These are phyloP conservation scores for Melaleuca quinquenervia DNA, from an alignment of 345 rosid genomes.

Conservation along the genomic window DNA sequence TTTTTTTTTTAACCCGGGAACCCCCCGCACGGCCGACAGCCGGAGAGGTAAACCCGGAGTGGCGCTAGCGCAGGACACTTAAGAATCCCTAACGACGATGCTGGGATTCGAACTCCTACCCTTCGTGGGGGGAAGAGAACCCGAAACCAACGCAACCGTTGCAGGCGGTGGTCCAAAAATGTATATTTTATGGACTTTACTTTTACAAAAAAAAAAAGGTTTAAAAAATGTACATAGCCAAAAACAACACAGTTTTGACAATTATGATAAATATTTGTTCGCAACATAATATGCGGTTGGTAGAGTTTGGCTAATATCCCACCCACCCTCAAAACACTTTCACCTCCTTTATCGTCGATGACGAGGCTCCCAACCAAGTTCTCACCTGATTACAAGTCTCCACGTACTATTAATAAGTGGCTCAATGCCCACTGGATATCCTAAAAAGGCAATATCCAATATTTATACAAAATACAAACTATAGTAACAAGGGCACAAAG, in stretches of 20 bases:
- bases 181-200: not conserved
- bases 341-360: not conserved
- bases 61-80: too few species aligned
- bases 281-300: not conserved
- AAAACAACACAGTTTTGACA: not conserved
- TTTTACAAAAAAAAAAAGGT: not conserved
- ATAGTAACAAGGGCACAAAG: not conserved
- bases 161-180: too few species aligned
- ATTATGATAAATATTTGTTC: not conserved
- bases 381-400: not conserved
- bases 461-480: not conserved
- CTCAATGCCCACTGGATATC: not conserved
- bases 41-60: too few species aligned
- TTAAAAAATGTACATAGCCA: not conserved
- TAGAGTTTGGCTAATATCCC: not conserved
- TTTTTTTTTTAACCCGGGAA: too few species aligned
- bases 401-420: not conserved
- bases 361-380: not conserved
- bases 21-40: too few species aligned
- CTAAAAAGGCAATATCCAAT: not conserved
- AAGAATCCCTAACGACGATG: too few species aligned
- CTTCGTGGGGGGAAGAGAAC: too few species aligned
- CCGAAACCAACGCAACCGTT: too few species aligned
- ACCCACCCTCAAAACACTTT: not conserved
- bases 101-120: too few species aligned